phyloP scores from a whole-genome alignment of 1,284 basidiomycete species.

The Thelephora terrestris region DNA sequence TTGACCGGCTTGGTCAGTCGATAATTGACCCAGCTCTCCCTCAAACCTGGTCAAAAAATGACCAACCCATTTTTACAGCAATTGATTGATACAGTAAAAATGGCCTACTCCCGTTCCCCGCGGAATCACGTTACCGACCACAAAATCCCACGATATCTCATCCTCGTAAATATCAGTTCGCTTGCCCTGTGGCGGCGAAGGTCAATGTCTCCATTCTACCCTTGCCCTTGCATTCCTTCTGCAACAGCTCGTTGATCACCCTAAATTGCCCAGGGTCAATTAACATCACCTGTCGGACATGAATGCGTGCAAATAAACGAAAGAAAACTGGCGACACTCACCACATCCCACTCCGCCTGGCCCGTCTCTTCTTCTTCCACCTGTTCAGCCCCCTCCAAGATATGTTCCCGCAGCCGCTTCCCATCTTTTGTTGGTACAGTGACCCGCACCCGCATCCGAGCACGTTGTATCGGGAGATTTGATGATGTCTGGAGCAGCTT shows the following conservation, averaged over 20 bases:
- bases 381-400: constrained; percentile 68
- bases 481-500: constrained; percentile 72
- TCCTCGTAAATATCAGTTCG: too few relatives aligned
- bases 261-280: constrained; percentile 93
- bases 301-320: constrained; percentile 1
- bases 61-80: too few relatives aligned
- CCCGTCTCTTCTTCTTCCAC: constrained; percentile 79
- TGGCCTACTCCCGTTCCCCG: too few relatives aligned
- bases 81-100: too few relatives aligned
- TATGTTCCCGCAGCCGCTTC: constrained; percentile 61
- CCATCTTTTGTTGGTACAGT: constrained; percentile 70
- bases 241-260: constrained; percentile 80
- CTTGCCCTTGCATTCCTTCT: constrained; percentile 82
- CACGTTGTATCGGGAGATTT: constrained; percentile 84
- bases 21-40: too few relatives aligned
- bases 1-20: too few relatives aligned
- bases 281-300: constrained; percentile 55
- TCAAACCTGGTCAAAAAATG: too few relatives aligned
- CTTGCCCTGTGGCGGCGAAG: constrained; percentile 48
- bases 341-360: constrained; percentile 79
- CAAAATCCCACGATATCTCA: too few relatives aligned
- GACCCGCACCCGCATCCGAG: constrained; percentile 86
- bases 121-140: too few relatives aligned
- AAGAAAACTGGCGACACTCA: constrained; percentile 29
- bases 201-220: constrained; percentile 78